Base-by-base conservation (phyloP, 1,284 basidiomycete species). In the Trichosporon sp. region DNA sequence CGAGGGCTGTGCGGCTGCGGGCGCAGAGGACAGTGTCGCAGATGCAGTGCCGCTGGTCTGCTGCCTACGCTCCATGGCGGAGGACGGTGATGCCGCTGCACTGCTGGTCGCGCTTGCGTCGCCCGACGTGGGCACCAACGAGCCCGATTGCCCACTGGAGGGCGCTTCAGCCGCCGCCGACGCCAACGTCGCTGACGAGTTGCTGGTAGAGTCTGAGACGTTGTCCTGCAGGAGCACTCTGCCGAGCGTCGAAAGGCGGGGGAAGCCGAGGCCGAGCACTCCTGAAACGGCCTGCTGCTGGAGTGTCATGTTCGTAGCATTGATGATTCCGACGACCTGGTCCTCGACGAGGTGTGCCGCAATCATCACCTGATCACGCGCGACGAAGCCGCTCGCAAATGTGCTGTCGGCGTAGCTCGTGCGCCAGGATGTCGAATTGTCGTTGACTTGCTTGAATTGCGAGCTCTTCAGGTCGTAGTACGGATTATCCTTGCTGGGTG, bases 261-360 rank as follows among this genome's bases (percentile, higher is more conserved):
- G 77, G 62, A 81, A 81, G 7, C 80, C 81, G 1, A 82, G 64
- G 5, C 81, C 81, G 4, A 81, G 52, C 25, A 82, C 74, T 2
- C 81, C 81, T 5, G 78, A 78, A 19, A 80, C 74, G 19, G 74
- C 72, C 64, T 81, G 76, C 2, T 67, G 64, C 1, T 69, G 61
- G 33, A 81, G 64, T 1, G 79, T 78, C 34, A 81, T 69, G 52
- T 78, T 81, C 21, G 81, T 81, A 21, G 70, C 33, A 60, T 74
- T 77, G 68, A 80, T 71, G 21, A 80, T 16, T 7, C 77, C 75
- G 46, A 77, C 67, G 10, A 72, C 66, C 67, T 75, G 74, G 13
- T 66, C 65, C 8, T 63, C 59, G 16, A 73, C 23, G 4, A 61
- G 56, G 1, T 66, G 52, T 1, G 61, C 56, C 13, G 71, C 71